Base-by-base conservation (phyloP, 495 filamentous ascomycete species). In the Aspergillus hancockii region DNA sequence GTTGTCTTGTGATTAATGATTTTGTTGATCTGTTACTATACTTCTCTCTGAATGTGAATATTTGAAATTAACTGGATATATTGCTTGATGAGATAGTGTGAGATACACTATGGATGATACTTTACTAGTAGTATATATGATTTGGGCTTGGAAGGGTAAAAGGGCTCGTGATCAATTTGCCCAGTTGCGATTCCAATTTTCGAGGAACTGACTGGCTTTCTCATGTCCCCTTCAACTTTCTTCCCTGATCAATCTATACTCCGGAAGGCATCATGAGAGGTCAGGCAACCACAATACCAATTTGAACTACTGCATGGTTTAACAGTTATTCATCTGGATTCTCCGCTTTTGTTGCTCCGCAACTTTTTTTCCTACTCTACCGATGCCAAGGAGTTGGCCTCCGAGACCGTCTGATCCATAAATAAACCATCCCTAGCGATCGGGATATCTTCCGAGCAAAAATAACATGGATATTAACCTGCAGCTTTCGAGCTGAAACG, bases 281-380 rank as follows among this genome's bases (percentile, higher is more conserved):
- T n/a, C n/a, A n/a, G n/a, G n/a, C n/a, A n/a, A 36, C 13, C 8
- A 36, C 34, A 12, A 36, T 36, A 36, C 12, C 9, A 36, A 12
- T 9, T 36, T 14, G 34, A 36, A 2, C 10, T 36, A 9, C 32
- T 5, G 32, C 32, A 36, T 9, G 13, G 1, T 36, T 55, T 53
- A 25, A 22, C 49, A 36, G 49, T 19, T 21, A 8, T 23, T 57
- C 12, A 55, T 45, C 5, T 4, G 8, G 8, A 36, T 32, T 34
- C 49, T 34, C 49, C 16, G 28, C 49, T 34, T 52, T 52, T 52
- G 49, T 52, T 52, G 28, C 49, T 30, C 30, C 28, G 49, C 49
- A 52, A 52, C 49, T 32, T 14, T 21, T 30, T 12, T n/a, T 19
- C 21, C 28, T 51, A 28, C 52, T 54, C 52, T 18, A 54, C 31